Percentiles rank a stretch among this genome's conserved stretches.
Evolutionary conservation across 1,284 basidiomycete genomes (phyloP).

Genomic region (Coniferiporia sulphurascens): DNA sequence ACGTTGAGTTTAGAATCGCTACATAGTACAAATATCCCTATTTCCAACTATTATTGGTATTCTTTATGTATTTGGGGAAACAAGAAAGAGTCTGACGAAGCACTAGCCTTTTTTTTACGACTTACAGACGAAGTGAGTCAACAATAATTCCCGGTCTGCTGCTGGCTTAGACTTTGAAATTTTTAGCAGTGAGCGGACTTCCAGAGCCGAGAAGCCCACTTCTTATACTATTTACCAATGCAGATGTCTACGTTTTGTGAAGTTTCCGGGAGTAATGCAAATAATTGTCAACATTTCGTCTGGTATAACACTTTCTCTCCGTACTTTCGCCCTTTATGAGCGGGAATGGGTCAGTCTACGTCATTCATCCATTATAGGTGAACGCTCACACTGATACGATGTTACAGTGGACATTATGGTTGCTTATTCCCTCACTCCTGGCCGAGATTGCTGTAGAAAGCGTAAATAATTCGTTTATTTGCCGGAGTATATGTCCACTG

Average conservation of each 20-base stretch:
- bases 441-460: slow-evolving; percentile 13
- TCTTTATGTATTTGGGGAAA: background rate
- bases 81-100: background rate
- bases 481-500: background rate
- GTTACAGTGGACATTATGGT: slow-evolving; percentile 9
- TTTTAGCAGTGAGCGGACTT: slow-evolving; percentile 10
- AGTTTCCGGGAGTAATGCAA: slow-evolving; percentile 16
- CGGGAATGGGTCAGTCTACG: slow-evolving; percentile 1
- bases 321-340: slow-evolving; percentile 14
- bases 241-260: slow-evolving; percentile 14
- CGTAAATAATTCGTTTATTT: slow-evolving; percentile 1
- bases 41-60: slow-evolving; percentile 8
- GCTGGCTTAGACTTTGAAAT: background rate
- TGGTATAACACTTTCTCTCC: slow-evolving; percentile 15
- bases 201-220: too few relatives aligned
- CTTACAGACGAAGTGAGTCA: slow-evolving; percentile 3
- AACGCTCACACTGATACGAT: background rate
- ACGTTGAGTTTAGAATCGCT: slow-evolving; percentile 10
- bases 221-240: background rate
- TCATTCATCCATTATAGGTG: background rate
- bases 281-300: slow-evolving; percentile 16
- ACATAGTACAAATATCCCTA: slow-evolving; percentile 3
- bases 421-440: slow-evolving; percentile 13
- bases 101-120: slow-evolving; percentile 3
- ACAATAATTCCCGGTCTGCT: background rate